Evolutionary conservation across 306 rosid species (phyloP), one percentile per base, ranked within the genome.

Genomic region (Glycyrrhiza uralensis): DNA sequence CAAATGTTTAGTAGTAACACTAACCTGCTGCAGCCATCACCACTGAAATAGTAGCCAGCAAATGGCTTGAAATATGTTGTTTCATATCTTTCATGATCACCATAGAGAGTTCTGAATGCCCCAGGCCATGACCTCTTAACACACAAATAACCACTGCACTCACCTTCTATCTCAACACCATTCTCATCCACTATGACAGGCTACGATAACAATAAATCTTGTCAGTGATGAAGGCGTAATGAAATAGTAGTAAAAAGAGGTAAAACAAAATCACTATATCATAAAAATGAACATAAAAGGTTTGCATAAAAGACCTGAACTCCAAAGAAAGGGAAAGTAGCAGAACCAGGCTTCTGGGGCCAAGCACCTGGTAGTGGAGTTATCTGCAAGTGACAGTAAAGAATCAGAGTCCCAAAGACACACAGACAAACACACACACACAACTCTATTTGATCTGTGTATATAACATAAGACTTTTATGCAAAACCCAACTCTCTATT

Each of bases 321-420:
- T 79, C 99, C 99, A 76, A 95, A 95, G 88, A 95, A 95, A 74
- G 99, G 99, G 76, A 90, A 85, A 44, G 99, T 95, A 10, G 99
- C 97, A 32, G 99, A 95, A 73, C 99, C 99, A 63, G 99, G 99
- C 83, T 95, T 95, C 77, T 85, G 99, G 54, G 97, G 88, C 99
- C 99, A 95, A 67, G 97, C 96, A 68, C 99, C 99, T 1, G 99
- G 97, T 57, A 95, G 68, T 11, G 99, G 99, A 64, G 99, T 91
- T 56, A 95, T 91, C 99, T 95, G 89, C 78, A 72, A 84, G 69
- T 45, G 71, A 67, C 58, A 70, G 41, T 10, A 20, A 69, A 18
- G 42, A 67, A 65, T 49, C 33, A 67, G 15, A 79, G 67, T 52
- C 72, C 24, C 62, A 64, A 44, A 38, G 52, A 10, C 47, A 38